Conservation (phyloP, 2,329 filamentous ascomycete species). For the Clonostachys chloroleuca region DNA sequence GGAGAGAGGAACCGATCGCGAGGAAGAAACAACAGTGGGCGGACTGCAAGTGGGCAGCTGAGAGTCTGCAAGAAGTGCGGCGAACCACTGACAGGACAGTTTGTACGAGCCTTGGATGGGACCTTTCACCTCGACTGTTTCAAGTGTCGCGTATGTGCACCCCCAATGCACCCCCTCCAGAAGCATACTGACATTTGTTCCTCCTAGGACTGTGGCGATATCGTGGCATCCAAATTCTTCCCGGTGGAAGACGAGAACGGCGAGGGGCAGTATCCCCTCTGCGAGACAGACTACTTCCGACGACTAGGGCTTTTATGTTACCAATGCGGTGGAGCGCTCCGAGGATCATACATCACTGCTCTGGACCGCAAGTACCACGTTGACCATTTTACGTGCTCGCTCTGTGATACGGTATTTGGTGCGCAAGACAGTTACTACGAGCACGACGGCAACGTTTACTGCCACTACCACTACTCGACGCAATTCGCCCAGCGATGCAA, state of each 20-base stretch:
- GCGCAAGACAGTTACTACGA: conserved; percentile 99
- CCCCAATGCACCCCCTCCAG: not conserved
- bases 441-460: conserved; percentile 93
- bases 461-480: conserved; percentile 98
- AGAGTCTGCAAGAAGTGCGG: conserved; percentile 83
- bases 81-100: conserved; percentile 86
- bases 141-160: conserved; percentile 76
- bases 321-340: conserved; percentile 85
- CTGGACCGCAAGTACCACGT: conserved; percentile 98
- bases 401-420: conserved; percentile 96
- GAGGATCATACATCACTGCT: conserved; percentile 96
- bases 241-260: conserved; percentile 89
- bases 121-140: conserved; percentile 98
- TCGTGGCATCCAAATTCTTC: conserved; percentile 98
- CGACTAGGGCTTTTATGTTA: conserved; percentile 87
- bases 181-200: conserved; percentile 1
- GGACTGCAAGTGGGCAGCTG: conserved; percentile 53
- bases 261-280: conserved; percentile 84
- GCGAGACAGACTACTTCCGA: conserved; percentile 96
- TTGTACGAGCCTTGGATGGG: conserved; percentile 87
- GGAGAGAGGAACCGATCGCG: conserved; percentile 53
- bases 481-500: conserved; percentile 95
- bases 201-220: conserved; percentile 85
- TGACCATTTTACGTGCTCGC: conserved; percentile 96
- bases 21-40: conserved; percentile 36